These are phyloP conservation scores for Nannizziopsis barbatae DNA, from an alignment of 2,329 filamentous ascomycete species.

Conservation along the genomic window DNA sequence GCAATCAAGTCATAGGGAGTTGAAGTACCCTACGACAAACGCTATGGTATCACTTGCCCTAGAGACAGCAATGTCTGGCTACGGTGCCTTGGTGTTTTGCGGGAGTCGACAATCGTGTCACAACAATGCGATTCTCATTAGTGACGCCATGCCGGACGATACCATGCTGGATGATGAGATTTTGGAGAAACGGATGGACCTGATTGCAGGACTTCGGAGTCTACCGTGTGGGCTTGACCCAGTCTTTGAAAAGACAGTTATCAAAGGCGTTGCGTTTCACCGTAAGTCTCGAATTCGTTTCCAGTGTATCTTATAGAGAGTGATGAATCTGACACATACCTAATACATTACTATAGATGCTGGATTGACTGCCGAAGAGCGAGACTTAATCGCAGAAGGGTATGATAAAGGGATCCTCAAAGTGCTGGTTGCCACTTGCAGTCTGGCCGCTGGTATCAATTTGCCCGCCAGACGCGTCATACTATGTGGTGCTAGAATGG, in stretches of 20 bases:
- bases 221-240: conserved; percentile 56
- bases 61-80: conserved; percentile 57
- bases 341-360: conserved; percentile 26
- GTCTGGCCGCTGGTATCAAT: conserved; percentile 73
- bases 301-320: no score
- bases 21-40: conserved; percentile 56
- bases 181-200: conserved; percentile 50
- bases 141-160: conserved; percentile 50
- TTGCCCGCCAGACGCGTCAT: conserved; percentile 62
- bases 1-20: conserved; percentile 48
- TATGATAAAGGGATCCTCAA: conserved; percentile 59
- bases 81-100: conserved; percentile 63
- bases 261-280: conserved; percentile 62
- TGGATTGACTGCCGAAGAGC: conserved; percentile 59
- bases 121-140: conserved; percentile 55
- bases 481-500: conserved; percentile 64
- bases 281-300: conserved; percentile 37
- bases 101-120: conserved; percentile 58
- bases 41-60: conserved; percentile 58
- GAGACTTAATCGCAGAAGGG: conserved; percentile 58
- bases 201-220: conserved; percentile 56
- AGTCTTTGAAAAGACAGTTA: conserved; percentile 52
- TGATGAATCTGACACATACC: no score
- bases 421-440: conserved; percentile 65
- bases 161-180: conserved; percentile 38